Evolutionary conservation across 2,329 filamentous ascomycete species (phyloP).

Genomic region (Chaetomium sp.): DNA sequence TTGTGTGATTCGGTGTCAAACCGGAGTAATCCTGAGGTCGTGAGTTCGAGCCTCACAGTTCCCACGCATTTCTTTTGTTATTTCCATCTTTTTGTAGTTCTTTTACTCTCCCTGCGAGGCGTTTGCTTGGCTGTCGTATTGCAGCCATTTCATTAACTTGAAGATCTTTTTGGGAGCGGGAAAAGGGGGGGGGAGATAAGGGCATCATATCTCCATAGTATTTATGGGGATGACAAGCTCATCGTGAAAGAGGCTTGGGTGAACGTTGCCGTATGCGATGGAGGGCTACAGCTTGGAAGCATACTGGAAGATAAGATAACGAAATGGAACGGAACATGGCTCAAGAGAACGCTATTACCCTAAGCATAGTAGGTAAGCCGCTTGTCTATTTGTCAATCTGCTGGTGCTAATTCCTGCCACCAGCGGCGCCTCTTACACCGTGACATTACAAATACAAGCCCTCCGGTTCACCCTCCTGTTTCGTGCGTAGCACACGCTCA

Average conservation of each 20-base stretch:
- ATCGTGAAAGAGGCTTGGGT: too few species aligned
- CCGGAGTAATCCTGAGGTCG: slow-evolving; percentile 24
- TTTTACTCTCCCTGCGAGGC: neutral
- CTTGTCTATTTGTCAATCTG: slow-evolving; percentile 14
- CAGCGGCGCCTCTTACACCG: slow-evolving; percentile 13
- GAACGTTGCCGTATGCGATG: too few species aligned
- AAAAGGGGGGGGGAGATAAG: too few species aligned
- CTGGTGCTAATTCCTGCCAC: neutral
- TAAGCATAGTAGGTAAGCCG: neutral
- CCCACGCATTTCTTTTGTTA: slow-evolving; percentile 7
- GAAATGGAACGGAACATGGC: neutral
- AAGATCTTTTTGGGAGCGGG: too few species aligned
- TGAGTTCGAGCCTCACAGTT: slow-evolving; percentile 28
- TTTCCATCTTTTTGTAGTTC: neutral
- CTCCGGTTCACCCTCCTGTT: slow-evolving; percentile 97
- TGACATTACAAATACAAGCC: slow-evolving; percentile 84
- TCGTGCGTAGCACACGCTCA: slow-evolving; percentile 94
- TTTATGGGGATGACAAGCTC: too few species aligned
- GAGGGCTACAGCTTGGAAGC: too few species aligned
- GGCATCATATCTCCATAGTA: too few species aligned
- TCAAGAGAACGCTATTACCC: neutral
- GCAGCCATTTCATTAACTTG: too few species aligned
- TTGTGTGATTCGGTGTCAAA: slow-evolving; percentile 18
- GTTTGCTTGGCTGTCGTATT: too few species aligned
- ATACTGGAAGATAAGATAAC: neutral